Evolutionary conservation across 2,329 filamentous ascomycete genomes (phyloP), one percentile per base, ranked within the genome.

Genomic region (Hawksworthiomyces lignivorus): DNA sequence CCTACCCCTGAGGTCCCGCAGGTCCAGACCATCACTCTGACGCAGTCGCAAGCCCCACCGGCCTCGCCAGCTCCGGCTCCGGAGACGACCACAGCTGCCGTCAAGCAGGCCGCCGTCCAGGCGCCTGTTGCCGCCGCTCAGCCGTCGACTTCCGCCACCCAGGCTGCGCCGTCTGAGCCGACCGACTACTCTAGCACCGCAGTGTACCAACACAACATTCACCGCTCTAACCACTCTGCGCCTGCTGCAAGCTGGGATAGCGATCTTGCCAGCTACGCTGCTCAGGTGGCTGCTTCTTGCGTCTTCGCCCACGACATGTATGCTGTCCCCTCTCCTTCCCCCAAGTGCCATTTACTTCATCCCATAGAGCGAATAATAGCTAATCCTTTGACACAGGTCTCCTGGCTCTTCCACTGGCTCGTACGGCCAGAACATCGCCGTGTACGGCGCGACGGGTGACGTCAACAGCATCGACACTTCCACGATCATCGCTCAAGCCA

Each of bases 371-470:
- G 2, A 26, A 11, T 29, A 14, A 8, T 26, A 7, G n/a, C 21
- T 44, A 26, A 35, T 8, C n/a, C n/a, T 17, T 15, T 28, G 45
- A n/a, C n/a, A n/a, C 53, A 79, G 73, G 53, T 60, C 67, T 20
- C 67, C 74, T 35, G 75, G 76, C 48, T 70, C 67, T 38, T 26
- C n/a, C 12, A 45, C 36, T 21, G 78, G 77, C 42, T 70, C 73
- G 33, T 94, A 92, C 57, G 92, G 92, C 49, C 92, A 98, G 69
- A 98, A 97, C 74, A 82, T 97, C 45, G 90, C 86, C 56, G 80
- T 82, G 52, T 72, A 62, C 58, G 72, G 64, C 36, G 62, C 62
- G 36, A 61, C 62, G 21, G 62, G 54, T 28, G 52, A 67, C 35
- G 60, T 67, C 19, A 50, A 61, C 47, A 48, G 56, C 48, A 70